A percentile compares a stretch with the other conserved stretches of the same genome.
These are phyloP conservation scores for Fusarium algeriense DNA, from an alignment of 2,329 filamentous ascomycete species.

Conservation along the genomic window DNA sequence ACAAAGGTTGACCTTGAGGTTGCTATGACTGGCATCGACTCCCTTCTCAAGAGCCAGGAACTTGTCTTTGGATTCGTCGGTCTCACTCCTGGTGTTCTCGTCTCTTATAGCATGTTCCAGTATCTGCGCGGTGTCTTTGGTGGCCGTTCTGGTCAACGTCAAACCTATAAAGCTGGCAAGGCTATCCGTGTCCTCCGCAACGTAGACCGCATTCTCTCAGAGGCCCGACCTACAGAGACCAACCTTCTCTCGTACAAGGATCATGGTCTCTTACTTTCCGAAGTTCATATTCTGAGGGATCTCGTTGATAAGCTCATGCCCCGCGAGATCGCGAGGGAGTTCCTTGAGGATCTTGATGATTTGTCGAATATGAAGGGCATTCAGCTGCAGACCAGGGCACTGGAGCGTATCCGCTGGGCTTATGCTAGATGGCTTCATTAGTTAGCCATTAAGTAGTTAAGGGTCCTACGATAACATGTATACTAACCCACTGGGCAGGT, in stretches of 20 bases:
- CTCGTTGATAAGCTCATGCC: constrained; percentile 73
- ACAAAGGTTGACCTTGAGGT: constrained; percentile 98
- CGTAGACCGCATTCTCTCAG: constrained; percentile 83
- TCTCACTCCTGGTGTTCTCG: constrained; percentile 90
- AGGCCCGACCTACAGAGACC: constrained; percentile 76
- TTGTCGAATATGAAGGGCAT: constrained; percentile 86
- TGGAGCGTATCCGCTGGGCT: constrained; percentile 89
- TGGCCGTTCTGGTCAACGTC: constrained; percentile 75
- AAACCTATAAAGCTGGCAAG: constrained; percentile 74
- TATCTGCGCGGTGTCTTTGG: constrained; percentile 80
- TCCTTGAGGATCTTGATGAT: constrained; percentile 88
- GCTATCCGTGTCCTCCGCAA: constrained; percentile 85
- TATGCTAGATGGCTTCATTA: constrained; percentile 78
- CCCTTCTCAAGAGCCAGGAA: constrained; percentile 94
- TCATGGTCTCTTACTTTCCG: constrained; percentile 88
- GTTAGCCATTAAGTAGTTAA: neutral
- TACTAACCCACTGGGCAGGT: constrained; percentile 26
- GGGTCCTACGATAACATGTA: constrained; percentile 20
- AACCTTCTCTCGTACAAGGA: constrained; percentile 90
- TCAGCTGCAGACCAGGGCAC: constrained; percentile 79
- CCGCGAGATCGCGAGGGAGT: constrained; percentile 81
- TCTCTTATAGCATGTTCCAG: constrained; percentile 78
- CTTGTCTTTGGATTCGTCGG: constrained; percentile 98
- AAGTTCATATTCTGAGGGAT: constrained; percentile 84
- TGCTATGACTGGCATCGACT: constrained; percentile 94